These are phyloP conservation scores for Eucalyptus sp. DNA, from an alignment of 345 rosid genomes.

Conservation along the genomic window DNA sequence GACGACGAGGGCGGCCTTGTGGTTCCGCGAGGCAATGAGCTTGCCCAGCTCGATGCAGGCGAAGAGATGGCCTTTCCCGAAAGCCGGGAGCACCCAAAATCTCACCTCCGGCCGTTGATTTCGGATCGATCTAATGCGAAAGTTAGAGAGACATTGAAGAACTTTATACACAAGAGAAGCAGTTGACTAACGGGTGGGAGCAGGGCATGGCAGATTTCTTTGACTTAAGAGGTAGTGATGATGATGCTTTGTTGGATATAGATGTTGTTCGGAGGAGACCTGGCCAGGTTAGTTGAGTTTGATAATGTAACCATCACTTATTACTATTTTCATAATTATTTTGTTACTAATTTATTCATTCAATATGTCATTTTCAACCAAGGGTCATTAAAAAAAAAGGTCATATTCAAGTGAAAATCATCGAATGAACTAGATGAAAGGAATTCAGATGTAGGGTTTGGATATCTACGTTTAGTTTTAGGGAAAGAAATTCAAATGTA, in stretches of 20 bases:
- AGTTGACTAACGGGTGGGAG: background rate
- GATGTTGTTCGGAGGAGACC: accelerated
- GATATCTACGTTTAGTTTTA: no score
- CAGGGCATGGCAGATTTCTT: background rate
- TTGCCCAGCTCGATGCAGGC: slow-evolving; percentile 18
- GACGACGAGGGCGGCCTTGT: background rate
- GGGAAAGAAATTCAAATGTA: background rate
- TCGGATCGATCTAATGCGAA: background rate
- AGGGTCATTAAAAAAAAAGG: background rate
- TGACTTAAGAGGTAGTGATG: background rate
- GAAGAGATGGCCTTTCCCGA: slow-evolving; percentile 6
- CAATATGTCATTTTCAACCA: background rate
- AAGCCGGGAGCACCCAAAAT: slow-evolving; percentile 4
- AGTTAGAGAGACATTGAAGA: background rate
- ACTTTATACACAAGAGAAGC: background rate
- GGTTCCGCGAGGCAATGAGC: background rate
- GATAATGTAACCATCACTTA: background rate
- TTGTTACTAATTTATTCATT: background rate
- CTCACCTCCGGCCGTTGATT: background rate
- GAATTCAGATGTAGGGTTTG: background rate
- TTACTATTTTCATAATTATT: background rate
- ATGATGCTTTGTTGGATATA: background rate
- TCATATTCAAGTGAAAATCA: background rate
- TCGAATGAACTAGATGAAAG: background rate
- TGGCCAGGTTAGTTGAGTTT: background rate